A percentile compares a stretch with the other conserved stretches of the same genome.
phyloP scores from a whole-genome alignment of 75 land plant species.

The Picea glauca region DNA sequence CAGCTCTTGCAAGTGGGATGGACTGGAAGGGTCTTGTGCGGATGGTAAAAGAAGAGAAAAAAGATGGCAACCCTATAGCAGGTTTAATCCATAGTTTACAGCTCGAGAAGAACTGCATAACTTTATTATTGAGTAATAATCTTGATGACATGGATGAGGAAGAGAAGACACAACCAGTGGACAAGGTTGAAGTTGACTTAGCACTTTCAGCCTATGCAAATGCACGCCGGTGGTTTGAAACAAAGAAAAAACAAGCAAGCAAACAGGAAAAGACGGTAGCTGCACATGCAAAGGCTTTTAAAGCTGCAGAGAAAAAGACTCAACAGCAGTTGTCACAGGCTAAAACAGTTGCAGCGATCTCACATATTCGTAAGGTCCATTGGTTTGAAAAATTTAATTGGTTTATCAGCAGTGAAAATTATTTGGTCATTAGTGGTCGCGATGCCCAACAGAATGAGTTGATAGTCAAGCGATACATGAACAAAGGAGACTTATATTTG shows the following conservation, averaged over 20 bases:
- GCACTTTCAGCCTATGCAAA: constrained; percentile 96
- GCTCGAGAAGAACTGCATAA: constrained; percentile 87
- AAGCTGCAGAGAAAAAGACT: constrained; percentile 91
- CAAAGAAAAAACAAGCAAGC: constrained; percentile 84
- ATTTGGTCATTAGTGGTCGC: constrained; percentile 90
- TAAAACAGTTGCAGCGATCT: constrained; percentile 83
- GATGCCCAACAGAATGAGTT: constrained; percentile 99
- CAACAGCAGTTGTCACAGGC: constrained; percentile 74
- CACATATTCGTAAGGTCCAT: constrained; percentile 95
- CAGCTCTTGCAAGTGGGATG: constrained; percentile 40
- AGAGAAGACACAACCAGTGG: constrained; percentile 83
- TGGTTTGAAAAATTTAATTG: constrained; percentile 99
- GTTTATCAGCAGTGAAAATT: constrained; percentile 97
- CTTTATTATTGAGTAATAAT: constrained; percentile 83
- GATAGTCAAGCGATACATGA: constrained; percentile 94
- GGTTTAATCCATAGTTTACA: constrained; percentile 87
- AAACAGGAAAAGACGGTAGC: constrained; percentile 76
- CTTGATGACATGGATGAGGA: constrained; percentile 96
- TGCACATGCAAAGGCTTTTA: constrained; percentile 93
- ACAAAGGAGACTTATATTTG: constrained; percentile 93
- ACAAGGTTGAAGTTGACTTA: constrained; percentile 93
- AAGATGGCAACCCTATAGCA: constrained; percentile 96
- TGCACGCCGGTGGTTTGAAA: constrained; percentile 85
- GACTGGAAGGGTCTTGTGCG: constrained; percentile 88
- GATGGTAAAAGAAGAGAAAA: constrained; percentile 96